These are phyloP conservation scores for Cryptosporidium baileyi DNA, from an alignment of 169 alveolate genomes.

Conservation along the genomic window DNA sequence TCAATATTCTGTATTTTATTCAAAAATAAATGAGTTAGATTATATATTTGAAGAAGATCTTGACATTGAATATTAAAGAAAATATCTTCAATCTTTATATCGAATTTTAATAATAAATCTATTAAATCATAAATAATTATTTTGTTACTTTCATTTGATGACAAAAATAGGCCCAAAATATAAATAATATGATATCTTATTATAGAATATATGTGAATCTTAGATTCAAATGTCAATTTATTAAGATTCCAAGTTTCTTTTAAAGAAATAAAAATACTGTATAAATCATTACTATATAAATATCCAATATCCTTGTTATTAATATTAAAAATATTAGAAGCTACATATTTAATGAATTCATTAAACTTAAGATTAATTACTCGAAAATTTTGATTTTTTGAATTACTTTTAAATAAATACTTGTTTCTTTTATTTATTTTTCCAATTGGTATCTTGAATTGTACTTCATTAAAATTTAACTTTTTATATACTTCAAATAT, in stretches of 20 bases:
- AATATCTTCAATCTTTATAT: conserved; percentile 3
- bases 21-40: not conserved
- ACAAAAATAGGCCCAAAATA: not conserved
- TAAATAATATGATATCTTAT: conserved; percentile 23
- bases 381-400: not conserved
- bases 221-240: not conserved
- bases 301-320: conserved; percentile 36
- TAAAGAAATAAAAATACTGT: not conserved
- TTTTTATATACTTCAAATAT: not conserved
- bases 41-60: conserved; percentile 29
- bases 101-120: not conserved
- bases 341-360: conserved; percentile 24
- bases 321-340: not conserved
- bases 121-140: not conserved
- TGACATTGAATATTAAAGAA: not conserved
- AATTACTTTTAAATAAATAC: not conserved
- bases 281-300: not conserved
- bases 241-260: not conserved
- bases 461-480: not conserved
- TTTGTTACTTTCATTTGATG: not conserved
- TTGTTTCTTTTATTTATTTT: not conserved
- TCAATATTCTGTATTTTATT: not conserved
- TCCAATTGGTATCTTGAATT: not conserved
- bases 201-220: not conserved
- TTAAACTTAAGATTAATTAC: not conserved